phyloP scores from a whole-genome alignment of 2,329 filamentous ascomycete species.

The Calonectria naviculata region DNA sequence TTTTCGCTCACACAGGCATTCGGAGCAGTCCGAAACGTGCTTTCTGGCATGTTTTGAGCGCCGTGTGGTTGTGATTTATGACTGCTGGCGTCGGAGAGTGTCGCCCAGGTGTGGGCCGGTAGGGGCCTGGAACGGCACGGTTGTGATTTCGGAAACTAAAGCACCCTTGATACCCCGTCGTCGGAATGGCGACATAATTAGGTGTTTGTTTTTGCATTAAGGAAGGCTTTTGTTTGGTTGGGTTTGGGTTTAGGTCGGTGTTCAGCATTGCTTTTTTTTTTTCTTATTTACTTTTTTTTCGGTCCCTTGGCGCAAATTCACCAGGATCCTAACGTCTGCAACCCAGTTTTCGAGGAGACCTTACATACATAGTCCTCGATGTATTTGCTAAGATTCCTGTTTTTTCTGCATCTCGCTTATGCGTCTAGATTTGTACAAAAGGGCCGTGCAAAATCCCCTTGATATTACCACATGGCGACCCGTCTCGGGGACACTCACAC shows the following conservation, averaged over 20 bases:
- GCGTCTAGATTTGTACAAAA: neutral
- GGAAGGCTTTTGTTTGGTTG: no score
- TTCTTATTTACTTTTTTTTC: neutral
- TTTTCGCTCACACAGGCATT: neutral
- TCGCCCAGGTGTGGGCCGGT: neutral
- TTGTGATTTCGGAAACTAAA: neutral
- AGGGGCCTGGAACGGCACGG: neutral
- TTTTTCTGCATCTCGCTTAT: neutral
- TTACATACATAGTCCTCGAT: neutral
- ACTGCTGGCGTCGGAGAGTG: neutral
- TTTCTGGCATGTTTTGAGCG: neutral
- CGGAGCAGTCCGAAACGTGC: neutral
- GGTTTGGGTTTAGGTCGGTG: neutral
- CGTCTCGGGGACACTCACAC: neutral
- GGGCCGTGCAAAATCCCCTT: neutral
- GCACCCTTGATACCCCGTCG: slow-evolving; percentile 1
- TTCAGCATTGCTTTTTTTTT: neutral
- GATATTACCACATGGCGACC: neutral
- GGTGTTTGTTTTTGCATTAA: neutral
- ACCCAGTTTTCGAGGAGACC: neutral
- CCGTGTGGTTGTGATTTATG: neutral
- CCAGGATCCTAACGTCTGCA: neutral
- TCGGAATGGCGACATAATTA: neutral
- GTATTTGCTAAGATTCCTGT: neutral
- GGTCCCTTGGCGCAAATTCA: neutral